Conservation (phyloP, 2,329 filamentous ascomycete species). For the Beauveria varroae region DNA sequence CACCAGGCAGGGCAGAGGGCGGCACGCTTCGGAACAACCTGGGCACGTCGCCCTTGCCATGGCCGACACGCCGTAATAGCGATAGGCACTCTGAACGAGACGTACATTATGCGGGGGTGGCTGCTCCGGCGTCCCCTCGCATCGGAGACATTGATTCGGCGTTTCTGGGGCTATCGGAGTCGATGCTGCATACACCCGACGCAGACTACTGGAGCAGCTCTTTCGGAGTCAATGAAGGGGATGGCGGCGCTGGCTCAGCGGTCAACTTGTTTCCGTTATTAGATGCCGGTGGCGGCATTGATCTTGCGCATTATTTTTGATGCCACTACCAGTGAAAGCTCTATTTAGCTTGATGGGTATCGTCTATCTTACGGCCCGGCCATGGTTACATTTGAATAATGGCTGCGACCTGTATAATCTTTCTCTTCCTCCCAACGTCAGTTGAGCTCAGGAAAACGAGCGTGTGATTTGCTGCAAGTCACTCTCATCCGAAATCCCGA, state of each 20-base stretch:
- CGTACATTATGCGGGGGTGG: constrained; percentile 19
- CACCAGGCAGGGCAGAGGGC: background rate
- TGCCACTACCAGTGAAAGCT: background rate
- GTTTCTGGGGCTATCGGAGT: constrained; percentile 30
- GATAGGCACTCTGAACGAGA: background rate
- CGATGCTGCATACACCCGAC: constrained; percentile 34
- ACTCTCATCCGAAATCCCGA: constrained; percentile 4
- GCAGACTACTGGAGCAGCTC: constrained; percentile 30
- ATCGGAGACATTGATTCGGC: constrained; percentile 30
- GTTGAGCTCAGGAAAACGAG: background rate
- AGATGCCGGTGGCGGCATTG: constrained; percentile 45
- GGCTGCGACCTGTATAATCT: too few relatives aligned
- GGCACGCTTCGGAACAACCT: background rate
- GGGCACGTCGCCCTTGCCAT: background rate
- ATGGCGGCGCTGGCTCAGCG: constrained; percentile 33
- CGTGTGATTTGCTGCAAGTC: background rate
- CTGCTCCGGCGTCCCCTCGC: constrained; percentile 22
- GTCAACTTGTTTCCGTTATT: constrained; percentile 45
- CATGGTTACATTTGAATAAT: too few relatives aligned
- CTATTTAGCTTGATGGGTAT: background rate
- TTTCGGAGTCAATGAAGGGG: constrained; percentile 26
- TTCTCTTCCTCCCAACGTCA: background rate
- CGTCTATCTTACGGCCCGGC: too few relatives aligned
- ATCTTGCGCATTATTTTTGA: constrained; percentile 35
- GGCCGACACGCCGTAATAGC: background rate